Evolutionary conservation across 1,284 basidiomycete genomes (phyloP).

Genomic region (Puccinia triticina): DNA sequence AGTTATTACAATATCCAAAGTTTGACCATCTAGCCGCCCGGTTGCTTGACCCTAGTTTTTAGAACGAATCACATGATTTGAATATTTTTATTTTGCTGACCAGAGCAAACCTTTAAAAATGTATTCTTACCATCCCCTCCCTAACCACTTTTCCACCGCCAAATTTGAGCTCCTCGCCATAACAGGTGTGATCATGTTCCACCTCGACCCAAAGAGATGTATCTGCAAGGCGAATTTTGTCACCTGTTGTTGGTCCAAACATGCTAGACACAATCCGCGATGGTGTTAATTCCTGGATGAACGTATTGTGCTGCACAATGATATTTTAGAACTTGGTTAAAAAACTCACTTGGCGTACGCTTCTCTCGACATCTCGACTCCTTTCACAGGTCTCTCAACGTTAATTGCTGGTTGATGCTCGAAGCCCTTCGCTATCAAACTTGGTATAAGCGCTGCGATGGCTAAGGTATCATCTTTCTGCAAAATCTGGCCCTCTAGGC

Average conservation of each 20-base stretch:
- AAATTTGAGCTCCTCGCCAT: conserved; percentile 95
- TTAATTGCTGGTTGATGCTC: conserved; percentile 60
- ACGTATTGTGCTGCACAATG: not conserved
- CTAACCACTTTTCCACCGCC: conserved; percentile 92
- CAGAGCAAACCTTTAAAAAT: not conserved
- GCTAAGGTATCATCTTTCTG: conserved; percentile 62
- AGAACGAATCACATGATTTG: conserved; percentile 51
- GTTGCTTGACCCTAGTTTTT: conserved; percentile 73
- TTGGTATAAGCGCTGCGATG: conserved; percentile 68
- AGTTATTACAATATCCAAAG: conserved; percentile 88
- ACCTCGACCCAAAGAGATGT: conserved; percentile 90
- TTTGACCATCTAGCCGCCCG: conserved; percentile 69
- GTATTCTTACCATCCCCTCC: conserved; percentile 73
- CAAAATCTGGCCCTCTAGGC: conserved; percentile 65
- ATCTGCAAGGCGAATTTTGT: conserved; percentile 84
- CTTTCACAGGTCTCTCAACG: conserved; percentile 54
- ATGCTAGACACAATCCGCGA: conserved; percentile 65
- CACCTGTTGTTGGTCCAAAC: conserved; percentile 93
- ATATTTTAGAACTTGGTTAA: not conserved
- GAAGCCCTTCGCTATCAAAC: conserved; percentile 61
- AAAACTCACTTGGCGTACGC: conserved; percentile 65
- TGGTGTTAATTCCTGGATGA: not conserved
- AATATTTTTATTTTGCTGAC: not conserved
- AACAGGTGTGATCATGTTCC: conserved; percentile 80
- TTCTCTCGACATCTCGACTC: conserved; percentile 55